Evolutionary conservation across 805 yeast species (phyloP).

Genomic region (Hanseniaspora occidentalis): DNA sequence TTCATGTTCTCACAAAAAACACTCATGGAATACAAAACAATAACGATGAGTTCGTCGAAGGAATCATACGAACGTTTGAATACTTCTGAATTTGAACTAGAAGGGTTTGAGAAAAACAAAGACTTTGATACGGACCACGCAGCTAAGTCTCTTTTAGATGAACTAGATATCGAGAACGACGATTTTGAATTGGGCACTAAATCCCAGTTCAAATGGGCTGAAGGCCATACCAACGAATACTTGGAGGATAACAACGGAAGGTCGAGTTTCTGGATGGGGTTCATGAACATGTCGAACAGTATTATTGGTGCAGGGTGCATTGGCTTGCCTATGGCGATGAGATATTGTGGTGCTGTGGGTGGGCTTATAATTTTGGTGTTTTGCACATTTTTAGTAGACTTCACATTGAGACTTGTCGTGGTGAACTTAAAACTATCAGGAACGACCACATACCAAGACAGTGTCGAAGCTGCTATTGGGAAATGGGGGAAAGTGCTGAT

Average conservation of each 20-base stretch:
- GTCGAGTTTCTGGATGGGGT: slow-evolving; percentile 70
- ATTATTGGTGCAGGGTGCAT: slow-evolving; percentile 93
- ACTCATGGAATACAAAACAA: too few species aligned
- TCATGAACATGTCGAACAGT: slow-evolving; percentile 94
- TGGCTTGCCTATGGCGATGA: slow-evolving; percentile 84
- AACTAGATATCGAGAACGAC: neutral
- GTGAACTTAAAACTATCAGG: slow-evolving; percentile 71
- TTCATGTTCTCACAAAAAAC: too few species aligned
- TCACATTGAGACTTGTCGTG: slow-evolving; percentile 76
- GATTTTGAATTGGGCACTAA: slow-evolving; percentile 3
- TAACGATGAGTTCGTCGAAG: too few species aligned
- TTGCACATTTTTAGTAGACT: slow-evolving; percentile 66
- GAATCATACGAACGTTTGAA: too few species aligned
- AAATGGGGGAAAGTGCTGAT: slow-evolving; percentile 52
- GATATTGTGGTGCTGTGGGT: slow-evolving; percentile 66
- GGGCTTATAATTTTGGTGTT: slow-evolving; percentile 50
- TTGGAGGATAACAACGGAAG: slow-evolving; percentile 23
- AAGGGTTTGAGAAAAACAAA: neutral
- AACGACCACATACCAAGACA: slow-evolving; percentile 69
- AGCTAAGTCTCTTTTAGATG: neutral
- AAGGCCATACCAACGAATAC: neutral
- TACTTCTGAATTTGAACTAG: too few species aligned
- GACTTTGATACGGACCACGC: neutral
- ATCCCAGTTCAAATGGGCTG: neutral
- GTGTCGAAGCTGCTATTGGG: slow-evolving; percentile 73